A percentile compares a stretch with the other conserved stretches of the same genome.
phyloP scores from a whole-genome alignment of 31 red algal genomes.

The Porphyra umbilicalis region DNA sequence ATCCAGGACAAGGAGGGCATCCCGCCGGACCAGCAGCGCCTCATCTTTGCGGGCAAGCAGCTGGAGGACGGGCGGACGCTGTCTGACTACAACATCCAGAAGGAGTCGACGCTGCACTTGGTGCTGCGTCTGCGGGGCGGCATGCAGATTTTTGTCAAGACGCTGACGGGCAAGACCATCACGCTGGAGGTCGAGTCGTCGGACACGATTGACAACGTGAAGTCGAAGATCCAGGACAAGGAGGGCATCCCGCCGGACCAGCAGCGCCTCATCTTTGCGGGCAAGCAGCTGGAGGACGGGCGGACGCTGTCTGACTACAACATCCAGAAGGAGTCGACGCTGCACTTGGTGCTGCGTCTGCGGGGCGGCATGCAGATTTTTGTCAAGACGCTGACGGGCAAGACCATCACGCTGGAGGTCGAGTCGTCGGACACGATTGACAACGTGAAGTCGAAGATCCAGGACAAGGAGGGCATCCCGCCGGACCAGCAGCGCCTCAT shows the following conservation, averaged over 20 bases:
- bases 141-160: conserved; percentile 76
- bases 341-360: conserved; percentile 93
- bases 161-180: conserved; percentile 82
- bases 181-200: conserved; percentile 97
- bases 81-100: conserved; percentile 60
- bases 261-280: conserved; percentile 96
- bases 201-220: conserved; percentile 94
- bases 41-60: no score
- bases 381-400: conserved; percentile 77
- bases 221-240: conserved; percentile 96
- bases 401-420: conserved; percentile 96
- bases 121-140: conserved; percentile 38
- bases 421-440: conserved; percentile 94
- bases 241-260: conserved; percentile 94
- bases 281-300: conserved; percentile 96
- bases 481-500: conserved; percentile 96
- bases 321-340: conserved; percentile 98
- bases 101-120: conserved; percentile 52
- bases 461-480: conserved; percentile 94
- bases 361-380: conserved; percentile 87
- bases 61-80: conserved; percentile 52
- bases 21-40: conserved; percentile 51
- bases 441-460: conserved; percentile 98
- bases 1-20: conserved; percentile 70
- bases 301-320: conserved; percentile 98